Conservation (phyloP, 2,329 filamentous ascomycete genomes). For the Pochonia chlamydosporia region DNA sequence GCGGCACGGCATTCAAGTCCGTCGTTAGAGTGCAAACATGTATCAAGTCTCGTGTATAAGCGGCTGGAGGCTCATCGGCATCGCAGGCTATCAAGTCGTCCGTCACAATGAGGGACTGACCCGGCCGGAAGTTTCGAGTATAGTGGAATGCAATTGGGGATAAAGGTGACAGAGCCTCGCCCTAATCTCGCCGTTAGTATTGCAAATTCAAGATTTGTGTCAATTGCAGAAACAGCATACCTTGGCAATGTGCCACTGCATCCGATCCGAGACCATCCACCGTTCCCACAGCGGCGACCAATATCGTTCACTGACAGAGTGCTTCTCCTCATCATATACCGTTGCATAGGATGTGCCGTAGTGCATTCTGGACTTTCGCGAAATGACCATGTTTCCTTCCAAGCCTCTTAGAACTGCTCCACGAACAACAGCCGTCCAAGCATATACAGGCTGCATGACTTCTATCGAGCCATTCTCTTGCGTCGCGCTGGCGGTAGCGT, state of each 20-base stretch:
- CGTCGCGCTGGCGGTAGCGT: constrained; percentile 44
- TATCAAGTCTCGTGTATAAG: constrained; percentile 56
- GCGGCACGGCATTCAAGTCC: constrained; percentile 69
- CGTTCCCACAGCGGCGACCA: constrained; percentile 76
- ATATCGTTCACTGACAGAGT: constrained; percentile 67
- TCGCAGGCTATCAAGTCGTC: constrained; percentile 77
- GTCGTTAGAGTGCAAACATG: constrained; percentile 78
- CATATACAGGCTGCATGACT: constrained; percentile 76
- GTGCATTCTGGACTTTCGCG: constrained; percentile 66
- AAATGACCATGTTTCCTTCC: constrained; percentile 75
- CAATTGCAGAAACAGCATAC: constrained; percentile 31
- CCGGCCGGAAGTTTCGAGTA: constrained; percentile 75
- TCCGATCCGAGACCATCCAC: constrained; percentile 77
- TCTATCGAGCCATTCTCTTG: constrained; percentile 57
- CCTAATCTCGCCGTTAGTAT: constrained; percentile 35
- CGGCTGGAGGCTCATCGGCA: constrained; percentile 56
- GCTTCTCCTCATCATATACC: constrained; percentile 70
- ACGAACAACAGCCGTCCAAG: constrained; percentile 75
- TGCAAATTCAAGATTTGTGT: neutral
- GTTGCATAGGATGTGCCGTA: constrained; percentile 80
- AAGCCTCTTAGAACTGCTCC: constrained; percentile 70
- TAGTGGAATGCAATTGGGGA: constrained; percentile 78
- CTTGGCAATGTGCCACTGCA: constrained; percentile 84
- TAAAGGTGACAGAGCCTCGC: constrained; percentile 67
- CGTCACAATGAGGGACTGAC: constrained; percentile 70